Evolutionary conservation across 2,329 filamentous ascomycete species (phyloP), one percentile per base, ranked within the genome.

Genomic region (Colletotrichum plurivorum): DNA sequence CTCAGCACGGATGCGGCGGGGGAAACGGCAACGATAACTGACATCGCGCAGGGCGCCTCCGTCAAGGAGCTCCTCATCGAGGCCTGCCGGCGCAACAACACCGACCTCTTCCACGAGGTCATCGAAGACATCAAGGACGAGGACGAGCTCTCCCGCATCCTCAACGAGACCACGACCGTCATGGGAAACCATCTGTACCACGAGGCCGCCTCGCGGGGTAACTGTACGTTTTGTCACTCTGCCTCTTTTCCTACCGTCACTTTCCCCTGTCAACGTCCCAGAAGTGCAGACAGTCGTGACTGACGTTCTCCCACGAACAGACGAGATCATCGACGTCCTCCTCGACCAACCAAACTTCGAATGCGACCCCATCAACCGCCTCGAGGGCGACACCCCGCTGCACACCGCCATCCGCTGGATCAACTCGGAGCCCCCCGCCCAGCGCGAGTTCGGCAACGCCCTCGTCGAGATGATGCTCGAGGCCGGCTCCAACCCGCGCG

Each of bases 71-170:
- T 93, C 76, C 89, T 98, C 75, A 90, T 98, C 82, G 95, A 97
- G 84, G 94, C 96, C 75, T 97, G 93, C 83, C 94, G 95, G 71
- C 90, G 94, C 77, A 95, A 98, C 87, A 98, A 98, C 83, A 91
- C 91, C 73, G 92, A 95, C 62, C 90, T 98, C 70, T 89, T 98
- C 65, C 83, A 88, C 75, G 92, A 96, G 75, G 88, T 95, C 66
- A 86, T 98, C 73, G 82, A 87, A 49, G 83, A 84, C 73, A 83
- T 89, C 76, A 88, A 88, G 73, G 82, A 83, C 67, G 89, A 91
- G 63, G 86, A 89, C 68, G 86, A 93, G 75, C 89, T 94, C 70
- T 90, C 94, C 41, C 80, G 88, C 58, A 90, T 97, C 73, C 90
- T 99, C 79, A 99, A 99, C 85, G 88, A 89, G 55, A 93, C 95